phyloP scores from a whole-genome alignment of 2,329 filamentous ascomycete species.

The Talaromyces verruculosus region DNA sequence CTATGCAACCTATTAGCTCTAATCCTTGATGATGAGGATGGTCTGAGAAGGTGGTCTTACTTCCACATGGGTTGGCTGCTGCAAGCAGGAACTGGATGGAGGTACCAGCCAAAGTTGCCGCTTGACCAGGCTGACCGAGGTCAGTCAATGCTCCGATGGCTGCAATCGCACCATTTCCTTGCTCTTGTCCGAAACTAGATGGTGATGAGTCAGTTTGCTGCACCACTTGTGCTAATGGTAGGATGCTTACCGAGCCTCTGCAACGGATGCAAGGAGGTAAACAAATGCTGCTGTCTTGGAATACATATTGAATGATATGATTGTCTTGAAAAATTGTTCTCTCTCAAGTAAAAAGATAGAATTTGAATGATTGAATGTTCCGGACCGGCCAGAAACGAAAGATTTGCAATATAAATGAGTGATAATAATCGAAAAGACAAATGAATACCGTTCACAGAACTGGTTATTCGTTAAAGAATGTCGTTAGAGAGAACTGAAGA shows the following conservation, averaged over 20 bases:
- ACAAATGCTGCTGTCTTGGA: constrained; percentile 4
- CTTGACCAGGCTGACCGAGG: constrained; percentile 57
- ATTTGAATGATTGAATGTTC: not conserved
- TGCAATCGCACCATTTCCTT: constrained; percentile 8
- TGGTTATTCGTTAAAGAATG: constrained; percentile 3
- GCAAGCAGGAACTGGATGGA: constrained; percentile 64
- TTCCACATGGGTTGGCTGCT: constrained; percentile 62
- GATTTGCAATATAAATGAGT: not conserved
- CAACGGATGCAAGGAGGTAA: constrained; percentile 3
- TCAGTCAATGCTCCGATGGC: not conserved
- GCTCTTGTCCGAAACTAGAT: constrained; percentile 10
- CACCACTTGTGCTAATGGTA: not conserved
- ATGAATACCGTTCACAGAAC: constrained; percentile 13
- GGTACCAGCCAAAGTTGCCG: constrained; percentile 62
- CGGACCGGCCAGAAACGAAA: constrained; percentile 6
- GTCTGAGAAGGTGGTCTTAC: not conserved
- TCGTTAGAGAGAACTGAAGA: constrained; percentile 10
- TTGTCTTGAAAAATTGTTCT: not conserved
- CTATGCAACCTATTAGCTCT: constrained; percentile 33
- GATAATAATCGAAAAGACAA: not conserved
- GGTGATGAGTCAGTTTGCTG: not conserved
- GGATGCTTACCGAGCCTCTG: constrained; percentile 7
- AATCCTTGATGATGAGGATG: not conserved
- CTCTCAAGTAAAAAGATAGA: not conserved
- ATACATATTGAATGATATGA: constrained; percentile 3